phyloP scores from a whole-genome alignment of 2,329 filamentous ascomycete species.

The Pestalotiopsis fici region DNA sequence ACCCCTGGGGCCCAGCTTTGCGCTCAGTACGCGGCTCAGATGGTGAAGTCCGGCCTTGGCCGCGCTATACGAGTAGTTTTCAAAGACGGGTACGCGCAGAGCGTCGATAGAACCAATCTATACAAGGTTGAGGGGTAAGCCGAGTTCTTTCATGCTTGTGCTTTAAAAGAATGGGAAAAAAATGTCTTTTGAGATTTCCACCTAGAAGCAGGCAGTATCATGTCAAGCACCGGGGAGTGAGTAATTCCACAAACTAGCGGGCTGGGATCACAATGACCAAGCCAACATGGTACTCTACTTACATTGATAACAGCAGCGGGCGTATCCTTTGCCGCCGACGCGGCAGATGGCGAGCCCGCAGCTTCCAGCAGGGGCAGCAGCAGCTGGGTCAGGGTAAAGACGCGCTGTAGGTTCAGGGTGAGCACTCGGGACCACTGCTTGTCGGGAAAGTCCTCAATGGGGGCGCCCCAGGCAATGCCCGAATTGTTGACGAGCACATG shows the following conservation, averaged over 20 bases:
- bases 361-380: slow-evolving; percentile 60
- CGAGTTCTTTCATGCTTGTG: neutral
- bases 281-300: neutral
- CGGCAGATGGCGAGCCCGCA: slow-evolving; percentile 32
- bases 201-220: too few relatives aligned
- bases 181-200: too few relatives aligned
- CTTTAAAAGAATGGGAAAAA: neutral
- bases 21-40: slow-evolving; percentile 58
- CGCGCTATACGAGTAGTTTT: slow-evolving; percentile 62
- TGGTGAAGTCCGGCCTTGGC: slow-evolving; percentile 68
- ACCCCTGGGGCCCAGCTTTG: slow-evolving; percentile 58
- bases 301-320: slow-evolving; percentile 61
- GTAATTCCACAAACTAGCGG: too few relatives aligned
- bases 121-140: neutral
- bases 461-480: slow-evolving; percentile 65
- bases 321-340: slow-evolving; percentile 28
- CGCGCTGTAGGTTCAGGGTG: slow-evolving; percentile 68
- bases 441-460: slow-evolving; percentile 61
- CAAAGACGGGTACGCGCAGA: slow-evolving; percentile 57
- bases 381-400: slow-evolving; percentile 66
- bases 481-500: slow-evolving; percentile 68
- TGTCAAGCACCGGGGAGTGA: too few relatives aligned
- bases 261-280: too few relatives aligned
- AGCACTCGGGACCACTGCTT: slow-evolving; percentile 59
- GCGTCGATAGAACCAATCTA: slow-evolving; percentile 64